Conservation (phyloP, 495 filamentous ascomycete species). For the Entonaema liquescens region DNA sequence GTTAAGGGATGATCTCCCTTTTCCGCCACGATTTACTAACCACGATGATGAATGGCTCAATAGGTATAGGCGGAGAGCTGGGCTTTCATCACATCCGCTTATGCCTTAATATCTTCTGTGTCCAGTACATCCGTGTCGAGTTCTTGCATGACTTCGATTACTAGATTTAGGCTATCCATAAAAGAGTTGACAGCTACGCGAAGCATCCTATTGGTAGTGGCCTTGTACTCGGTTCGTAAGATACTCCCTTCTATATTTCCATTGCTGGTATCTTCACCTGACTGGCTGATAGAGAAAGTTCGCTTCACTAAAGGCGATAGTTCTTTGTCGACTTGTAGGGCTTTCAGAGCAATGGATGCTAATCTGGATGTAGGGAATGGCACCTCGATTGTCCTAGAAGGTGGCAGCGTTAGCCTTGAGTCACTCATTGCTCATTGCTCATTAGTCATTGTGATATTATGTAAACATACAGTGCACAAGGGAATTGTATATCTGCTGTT, state of each 20-base stretch:
- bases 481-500: constrained; percentile 64
- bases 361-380: constrained; percentile 86
- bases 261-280: constrained; percentile 41
- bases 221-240: constrained; percentile 79
- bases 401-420: constrained; percentile 28
- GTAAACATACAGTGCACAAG: constrained; percentile 71
- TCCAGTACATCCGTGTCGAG: constrained; percentile 85
- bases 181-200: constrained; percentile 98
- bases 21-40: neutral
- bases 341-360: constrained; percentile 76
- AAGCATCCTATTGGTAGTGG: constrained; percentile 95
- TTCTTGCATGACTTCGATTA: constrained; percentile 87
- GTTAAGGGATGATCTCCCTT: neutral
- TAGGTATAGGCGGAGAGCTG: neutral
- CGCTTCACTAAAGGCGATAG: constrained; percentile 84
- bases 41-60: too few relatives aligned
- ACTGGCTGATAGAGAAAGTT: constrained; percentile 64
- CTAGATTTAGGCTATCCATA: constrained; percentile 86
- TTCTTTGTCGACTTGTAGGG: constrained; percentile 86
- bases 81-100: neutral
- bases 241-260: constrained; percentile 61
- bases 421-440: constrained; percentile 1
- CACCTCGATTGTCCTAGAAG: constrained; percentile 73
- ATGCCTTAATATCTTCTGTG: constrained; percentile 14
- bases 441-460: neutral